These are phyloP conservation scores for Cystobasidium slooffiae DNA, from an alignment of 1,284 basidiomycete species.

Conservation along the genomic window DNA sequence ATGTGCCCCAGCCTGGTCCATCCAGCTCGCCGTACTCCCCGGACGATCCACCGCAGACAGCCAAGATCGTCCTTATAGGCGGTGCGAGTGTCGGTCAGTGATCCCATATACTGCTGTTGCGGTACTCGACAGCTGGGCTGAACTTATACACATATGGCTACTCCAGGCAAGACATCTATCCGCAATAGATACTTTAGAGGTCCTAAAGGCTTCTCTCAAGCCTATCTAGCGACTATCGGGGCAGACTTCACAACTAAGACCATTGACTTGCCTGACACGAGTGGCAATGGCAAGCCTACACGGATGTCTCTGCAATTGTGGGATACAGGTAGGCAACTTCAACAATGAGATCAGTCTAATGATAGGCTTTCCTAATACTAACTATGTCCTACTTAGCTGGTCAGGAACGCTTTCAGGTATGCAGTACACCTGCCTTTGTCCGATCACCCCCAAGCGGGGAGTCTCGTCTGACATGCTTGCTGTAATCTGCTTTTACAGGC, in stretches of 20 bases:
- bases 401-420: constrained; percentile 78
- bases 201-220: constrained; percentile 64
- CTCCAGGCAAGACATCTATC: constrained; percentile 50
- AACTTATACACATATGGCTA: constrained; percentile 6
- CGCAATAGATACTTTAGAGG: constrained; percentile 44
- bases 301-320: constrained; percentile 73
- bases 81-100: constrained; percentile 26
- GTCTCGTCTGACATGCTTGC: constrained; percentile 5
- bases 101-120: neutral
- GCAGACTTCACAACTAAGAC: constrained; percentile 79
- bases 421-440: neutral
- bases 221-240: constrained; percentile 79
- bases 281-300: constrained; percentile 43
- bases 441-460: neutral
- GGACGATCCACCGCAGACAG: constrained; percentile 21
- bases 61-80: constrained; percentile 49
- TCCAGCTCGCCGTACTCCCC: neutral
- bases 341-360: neutral
- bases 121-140: too few species aligned
- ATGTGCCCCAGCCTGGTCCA: constrained; percentile 31
- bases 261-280: constrained; percentile 57
- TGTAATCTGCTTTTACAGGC: constrained; percentile 1
- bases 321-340: constrained; percentile 59
- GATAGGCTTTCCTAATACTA: constrained; percentile 63
- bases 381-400: constrained; percentile 60